Base-by-base conservation (phyloP, 2,329 filamentous ascomycete genomes). In the Botrytis pseudocinerea region DNA sequence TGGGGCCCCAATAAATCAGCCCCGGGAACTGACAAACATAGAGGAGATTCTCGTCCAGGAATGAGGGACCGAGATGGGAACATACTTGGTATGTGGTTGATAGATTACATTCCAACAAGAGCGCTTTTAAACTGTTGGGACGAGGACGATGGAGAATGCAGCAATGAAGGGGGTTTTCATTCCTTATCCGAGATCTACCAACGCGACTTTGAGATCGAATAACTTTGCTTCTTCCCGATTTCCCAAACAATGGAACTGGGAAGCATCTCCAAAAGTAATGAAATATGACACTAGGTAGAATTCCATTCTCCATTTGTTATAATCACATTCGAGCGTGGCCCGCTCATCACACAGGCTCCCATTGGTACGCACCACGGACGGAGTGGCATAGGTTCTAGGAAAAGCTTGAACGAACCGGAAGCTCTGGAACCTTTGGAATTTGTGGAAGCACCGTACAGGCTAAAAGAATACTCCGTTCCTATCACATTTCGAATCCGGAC, bases 401-500 rank as follows among this genome's bases (percentile, higher is more conserved):
- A 69, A 69, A 59, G 48, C 35, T n/a, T 38, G 32, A 69, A 44
- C 51, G 42, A 61, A 70, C 25, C 38, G 32, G 57, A 70, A 70
- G 54, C 28, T 62, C 68, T 70, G 32, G 46, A 62, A 51, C 38
- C 28, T 38, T 32, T 28, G 22, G 28, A n/a, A 51, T 51, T 51
- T 66, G n/a, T 57, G 46, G 46, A 51, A 38, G 22, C 22, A 35
- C 25, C 40, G 59, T 20, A 46, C n/a, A 42, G 44, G 40, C 25
- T n/a, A 59, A 46, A 70, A 70, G 44, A 63, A 70, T 62, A 12
- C 32, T 70, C 69, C 69, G 69, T 63, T 22, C 69, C 69, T 70
- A 70, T 70, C 57, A 70, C 35, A 54, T 54, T 22, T 68, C 46
- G 22, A 22, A 40, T 18, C 48, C 51, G 28, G 32, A 51, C 22